These are phyloP conservation scores for Phytophthora sp. DNA, from an alignment of 352 stramenopile species.

Conservation along the genomic window DNA sequence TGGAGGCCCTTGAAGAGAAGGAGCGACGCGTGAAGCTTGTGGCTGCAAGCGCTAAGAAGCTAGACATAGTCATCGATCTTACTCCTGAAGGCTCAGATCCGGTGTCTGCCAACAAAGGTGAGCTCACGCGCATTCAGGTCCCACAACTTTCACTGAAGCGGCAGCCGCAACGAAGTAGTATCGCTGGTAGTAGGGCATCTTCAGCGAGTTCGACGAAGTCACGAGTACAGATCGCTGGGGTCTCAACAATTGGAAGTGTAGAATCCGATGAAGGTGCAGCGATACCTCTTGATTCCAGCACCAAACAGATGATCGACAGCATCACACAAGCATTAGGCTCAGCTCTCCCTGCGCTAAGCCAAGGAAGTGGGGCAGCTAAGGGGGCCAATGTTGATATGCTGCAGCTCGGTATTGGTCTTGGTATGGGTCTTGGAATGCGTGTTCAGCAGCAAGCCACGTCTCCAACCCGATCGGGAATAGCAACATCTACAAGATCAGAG, in stretches of 20 bases:
- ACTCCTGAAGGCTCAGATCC: not conserved
- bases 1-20: constrained; percentile 75
- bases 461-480: constrained; percentile 9
- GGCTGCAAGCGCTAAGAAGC: constrained; percentile 64
- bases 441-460: constrained; percentile 51
- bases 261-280: not conserved
- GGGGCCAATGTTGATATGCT: constrained; percentile 61
- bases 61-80: constrained; percentile 58
- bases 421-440: constrained; percentile 89
- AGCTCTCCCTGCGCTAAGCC: constrained; percentile 40
- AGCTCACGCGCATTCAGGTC: constrained; percentile 63
- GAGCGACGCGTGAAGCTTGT: constrained; percentile 61
- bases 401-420: constrained; percentile 86
- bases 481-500: constrained; percentile 11
- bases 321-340: constrained; percentile 77
- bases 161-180: constrained; percentile 12
- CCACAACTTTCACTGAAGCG: constrained; percentile 53
- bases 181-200: constrained; percentile 13
- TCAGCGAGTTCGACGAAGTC: constrained; percentile 30
- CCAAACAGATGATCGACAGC: constrained; percentile 73
- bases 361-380: constrained; percentile 21
- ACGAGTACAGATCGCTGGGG: constrained; percentile 7
- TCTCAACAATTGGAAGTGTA: not conserved
- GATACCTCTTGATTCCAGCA: constrained; percentile 43
- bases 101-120: constrained; percentile 16